These are phyloP conservation scores for Nissolia schottii DNA, from an alignment of 306 rosid species.

Conservation along the genomic window DNA sequence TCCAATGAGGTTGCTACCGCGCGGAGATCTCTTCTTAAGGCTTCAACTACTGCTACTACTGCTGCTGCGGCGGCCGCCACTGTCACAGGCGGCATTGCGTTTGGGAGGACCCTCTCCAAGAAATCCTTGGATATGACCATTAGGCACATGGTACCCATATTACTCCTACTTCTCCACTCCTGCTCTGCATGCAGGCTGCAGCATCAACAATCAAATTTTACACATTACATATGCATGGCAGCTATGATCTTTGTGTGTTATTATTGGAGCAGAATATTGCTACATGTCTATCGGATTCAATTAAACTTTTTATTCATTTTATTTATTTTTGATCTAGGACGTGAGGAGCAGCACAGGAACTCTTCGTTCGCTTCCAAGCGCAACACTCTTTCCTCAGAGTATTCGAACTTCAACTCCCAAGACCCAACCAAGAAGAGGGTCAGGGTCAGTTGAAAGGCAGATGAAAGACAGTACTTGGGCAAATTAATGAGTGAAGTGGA, in stretches of 20 bases:
- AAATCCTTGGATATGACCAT: constrained; percentile 86
- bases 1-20: constrained; percentile 42
- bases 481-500: constrained; percentile 59
- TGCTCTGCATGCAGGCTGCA: no score
- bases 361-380: constrained; percentile 53
- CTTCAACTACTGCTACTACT: constrained; percentile 46
- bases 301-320: neutral
- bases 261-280: no score
- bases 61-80: no score
- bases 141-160: constrained; percentile 61
- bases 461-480: constrained; percentile 32
- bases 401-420: constrained; percentile 49
- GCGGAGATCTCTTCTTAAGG: constrained; percentile 53
- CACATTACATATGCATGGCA: no score
- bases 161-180: neutral
- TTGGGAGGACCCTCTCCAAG: constrained; percentile 75
- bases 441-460: no score
- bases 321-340: constrained; percentile 44
- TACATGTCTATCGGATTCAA: neutral
- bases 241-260: no score
- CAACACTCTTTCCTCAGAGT: constrained; percentile 77
- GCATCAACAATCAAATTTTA: neutral
- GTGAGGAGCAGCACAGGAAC: constrained; percentile 55
- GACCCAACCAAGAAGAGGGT: constrained; percentile 41
- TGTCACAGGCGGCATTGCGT: constrained; percentile 51